Percentiles rank a stretch among this genome's conserved stretches.
phyloP scores from a whole-genome alignment of 2,329 filamentous ascomycete genomes.

The Magnaporthiopsis rhizophila region DNA sequence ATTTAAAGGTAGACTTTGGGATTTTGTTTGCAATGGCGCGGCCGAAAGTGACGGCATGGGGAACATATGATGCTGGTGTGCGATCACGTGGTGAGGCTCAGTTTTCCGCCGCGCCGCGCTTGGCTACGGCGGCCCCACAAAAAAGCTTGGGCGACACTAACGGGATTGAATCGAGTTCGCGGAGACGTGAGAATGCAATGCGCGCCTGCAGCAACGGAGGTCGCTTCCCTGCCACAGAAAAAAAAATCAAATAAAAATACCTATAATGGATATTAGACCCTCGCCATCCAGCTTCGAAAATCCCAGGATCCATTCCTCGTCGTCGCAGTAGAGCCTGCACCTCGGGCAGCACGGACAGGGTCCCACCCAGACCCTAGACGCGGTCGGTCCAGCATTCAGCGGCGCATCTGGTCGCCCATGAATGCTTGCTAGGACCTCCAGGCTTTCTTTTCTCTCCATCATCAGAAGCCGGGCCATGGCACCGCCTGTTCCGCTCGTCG shows the following conservation, averaged over 20 bases:
- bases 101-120: not conserved
- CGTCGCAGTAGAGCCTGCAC: not conserved
- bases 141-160: not conserved
- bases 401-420: constrained; percentile 2
- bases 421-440: constrained; percentile 6
- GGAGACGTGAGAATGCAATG: not conserved
- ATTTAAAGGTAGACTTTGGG: not conserved
- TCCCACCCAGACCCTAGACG: not conserved
- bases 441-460: not conserved
- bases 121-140: not conserved
- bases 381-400: not conserved
- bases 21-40: too few relatives aligned
- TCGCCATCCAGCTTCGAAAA: not conserved
- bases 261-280: too few relatives aligned
- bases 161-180: not conserved
- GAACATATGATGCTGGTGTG: not conserved
- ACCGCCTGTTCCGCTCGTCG: not conserved
- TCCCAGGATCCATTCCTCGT: not conserved
- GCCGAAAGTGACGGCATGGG: too few relatives aligned
- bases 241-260: too few relatives aligned
- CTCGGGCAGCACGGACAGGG: too few relatives aligned
- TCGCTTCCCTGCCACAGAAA: not conserved
- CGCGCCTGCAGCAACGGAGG: not conserved
- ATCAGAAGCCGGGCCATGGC: constrained; percentile 4
- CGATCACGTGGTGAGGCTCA: not conserved